These are phyloP conservation scores for Silybum marianum DNA, from an alignment of 129 eudicot genomes.

Conservation along the genomic window DNA sequence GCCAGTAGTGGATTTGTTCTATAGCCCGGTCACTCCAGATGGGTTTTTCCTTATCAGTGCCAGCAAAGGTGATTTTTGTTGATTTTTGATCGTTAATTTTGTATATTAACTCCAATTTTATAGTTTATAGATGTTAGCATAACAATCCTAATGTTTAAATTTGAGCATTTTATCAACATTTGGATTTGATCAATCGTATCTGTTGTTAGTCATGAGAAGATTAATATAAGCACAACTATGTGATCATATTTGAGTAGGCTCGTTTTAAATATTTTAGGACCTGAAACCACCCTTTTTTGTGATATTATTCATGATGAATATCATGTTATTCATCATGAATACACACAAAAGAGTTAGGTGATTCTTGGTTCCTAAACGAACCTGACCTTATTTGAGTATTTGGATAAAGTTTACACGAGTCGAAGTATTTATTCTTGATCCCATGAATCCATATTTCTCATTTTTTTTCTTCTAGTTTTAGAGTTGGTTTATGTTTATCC, in stretches of 20 bases:
- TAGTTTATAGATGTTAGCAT: slow-evolving; percentile 1
- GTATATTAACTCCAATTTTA: background rate
- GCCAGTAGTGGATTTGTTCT: slow-evolving; percentile 76
- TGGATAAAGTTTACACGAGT: background rate
- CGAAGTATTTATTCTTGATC: background rate
- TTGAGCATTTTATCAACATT: slow-evolving; percentile 8
- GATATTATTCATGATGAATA: background rate
- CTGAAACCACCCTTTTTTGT: background rate
- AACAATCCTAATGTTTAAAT: background rate
- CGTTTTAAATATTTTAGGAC: background rate
- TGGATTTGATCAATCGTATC: slow-evolving; percentile 7
- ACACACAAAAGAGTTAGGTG: background rate
- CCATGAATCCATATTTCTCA: background rate
- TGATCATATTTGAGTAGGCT: background rate
- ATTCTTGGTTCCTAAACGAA: background rate
- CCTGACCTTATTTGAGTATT: background rate
- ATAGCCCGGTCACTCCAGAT: slow-evolving; percentile 70
- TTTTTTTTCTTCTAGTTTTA: background rate
- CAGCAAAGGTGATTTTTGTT: slow-evolving; percentile 54
- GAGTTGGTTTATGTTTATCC: background rate
- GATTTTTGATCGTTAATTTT: background rate
- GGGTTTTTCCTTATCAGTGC: slow-evolving; percentile 76
- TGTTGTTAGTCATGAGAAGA: background rate
- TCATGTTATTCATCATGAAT: background rate
- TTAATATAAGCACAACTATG: background rate